Conservation (phyloP, 148 eudicot genomes). For the Bassia scoparia region DNA sequence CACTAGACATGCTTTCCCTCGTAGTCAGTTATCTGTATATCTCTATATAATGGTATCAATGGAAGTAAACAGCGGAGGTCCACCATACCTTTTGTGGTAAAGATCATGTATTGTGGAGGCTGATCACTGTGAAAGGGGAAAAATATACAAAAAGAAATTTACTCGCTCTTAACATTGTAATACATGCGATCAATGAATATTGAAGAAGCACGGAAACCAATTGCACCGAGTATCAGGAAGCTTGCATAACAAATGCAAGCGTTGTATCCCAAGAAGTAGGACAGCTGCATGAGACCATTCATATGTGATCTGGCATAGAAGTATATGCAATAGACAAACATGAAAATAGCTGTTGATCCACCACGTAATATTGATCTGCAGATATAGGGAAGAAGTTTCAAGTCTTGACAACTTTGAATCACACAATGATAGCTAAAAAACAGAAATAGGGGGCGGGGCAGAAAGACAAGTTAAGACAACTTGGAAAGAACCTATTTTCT, state of each 20-base stretch:
- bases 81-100: not conserved
- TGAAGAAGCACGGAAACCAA: conserved; percentile 58
- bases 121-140: not conserved
- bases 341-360: conserved; percentile 63
- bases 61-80: not conserved
- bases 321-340: conserved; percentile 54
- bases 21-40: not conserved
- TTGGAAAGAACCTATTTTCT: not conserved
- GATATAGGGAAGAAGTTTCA: conserved; percentile 2
- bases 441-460: not conserved
- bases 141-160: conserved; percentile 8
- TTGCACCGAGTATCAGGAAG: conserved; percentile 72
- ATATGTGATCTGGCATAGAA: conserved; percentile 59
- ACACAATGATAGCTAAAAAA: not conserved
- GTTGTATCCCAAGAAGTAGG: conserved; percentile 62
- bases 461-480: not conserved
- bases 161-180: conserved; percentile 67
- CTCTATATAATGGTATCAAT: not conserved
- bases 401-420: not conserved
- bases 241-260: conserved; percentile 66
- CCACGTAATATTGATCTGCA: conserved; percentile 76
- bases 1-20: not conserved
- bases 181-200: conserved; percentile 52
- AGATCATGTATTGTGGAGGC: not conserved
- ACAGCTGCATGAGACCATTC: conserved; percentile 66